These are phyloP conservation scores for Bromus sterilis DNA, from an alignment of 176 grass and related monocot species.

Conservation along the genomic window DNA sequence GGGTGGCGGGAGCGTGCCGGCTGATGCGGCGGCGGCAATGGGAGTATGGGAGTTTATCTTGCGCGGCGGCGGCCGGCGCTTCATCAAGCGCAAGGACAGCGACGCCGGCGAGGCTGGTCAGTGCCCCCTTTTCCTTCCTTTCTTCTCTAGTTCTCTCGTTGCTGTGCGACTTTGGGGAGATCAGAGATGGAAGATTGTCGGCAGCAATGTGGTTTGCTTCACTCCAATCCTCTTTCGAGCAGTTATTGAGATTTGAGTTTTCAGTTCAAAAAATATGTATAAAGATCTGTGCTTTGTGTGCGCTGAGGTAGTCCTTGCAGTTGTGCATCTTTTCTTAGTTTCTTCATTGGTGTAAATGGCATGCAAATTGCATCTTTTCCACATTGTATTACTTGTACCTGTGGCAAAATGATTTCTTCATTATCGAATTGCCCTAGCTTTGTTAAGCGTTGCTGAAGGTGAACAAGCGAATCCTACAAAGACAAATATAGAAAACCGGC, in stretches of 20 bases:
- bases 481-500: not conserved
- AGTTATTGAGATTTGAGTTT: constrained; percentile 12
- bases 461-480: not conserved
- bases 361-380: not conserved
- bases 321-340: not conserved
- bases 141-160: not conserved
- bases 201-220: not conserved
- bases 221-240: not conserved
- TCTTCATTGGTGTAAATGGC: not conserved
- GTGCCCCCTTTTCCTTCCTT: not conserved
- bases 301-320: not conserved
- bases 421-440: not conserved
- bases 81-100: constrained; percentile 84
- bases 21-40: constrained; percentile 61
- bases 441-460: not conserved
- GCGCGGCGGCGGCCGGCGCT: constrained; percentile 41
- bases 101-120: constrained; percentile 72
- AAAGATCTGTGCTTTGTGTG: too few relatives aligned
- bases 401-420: not conserved
- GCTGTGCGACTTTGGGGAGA: not conserved
- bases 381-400: not conserved
- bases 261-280: too few relatives aligned
- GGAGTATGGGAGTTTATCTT: constrained; percentile 72
- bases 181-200: not conserved
- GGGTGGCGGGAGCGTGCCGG: not conserved